phyloP scores from a whole-genome alignment of 768 basidiomycete genomes.

The Sistotremastrum niveocremeum region DNA sequence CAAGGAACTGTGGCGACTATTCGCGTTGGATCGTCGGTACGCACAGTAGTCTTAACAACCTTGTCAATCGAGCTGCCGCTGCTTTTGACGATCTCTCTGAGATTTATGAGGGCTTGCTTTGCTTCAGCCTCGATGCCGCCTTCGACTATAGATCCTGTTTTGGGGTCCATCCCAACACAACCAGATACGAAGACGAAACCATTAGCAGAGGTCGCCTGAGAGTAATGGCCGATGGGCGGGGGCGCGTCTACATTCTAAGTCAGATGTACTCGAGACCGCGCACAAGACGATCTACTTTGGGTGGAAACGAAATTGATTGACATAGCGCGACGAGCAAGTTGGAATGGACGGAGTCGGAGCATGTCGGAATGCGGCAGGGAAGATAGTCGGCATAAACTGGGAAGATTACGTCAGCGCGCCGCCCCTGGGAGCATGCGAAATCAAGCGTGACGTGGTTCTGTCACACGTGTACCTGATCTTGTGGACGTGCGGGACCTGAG shows the following conservation, averaged over 20 bases:
- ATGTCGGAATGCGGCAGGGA: no score
- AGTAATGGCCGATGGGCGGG: conserved; percentile 76
- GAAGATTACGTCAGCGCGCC: no score
- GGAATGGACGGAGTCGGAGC: no score
- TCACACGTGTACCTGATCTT: no score
- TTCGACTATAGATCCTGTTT: conserved; percentile 51
- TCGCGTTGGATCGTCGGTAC: conserved; percentile 14
- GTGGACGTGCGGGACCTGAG: no score
- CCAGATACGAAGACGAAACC: conserved; percentile 85
- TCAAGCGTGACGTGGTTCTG: no score
- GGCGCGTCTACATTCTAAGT: conserved; percentile 43
- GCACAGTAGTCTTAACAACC: conserved; percentile 84
- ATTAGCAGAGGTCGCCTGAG: conserved; percentile 73
- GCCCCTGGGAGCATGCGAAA: no score
- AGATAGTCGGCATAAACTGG: no score
- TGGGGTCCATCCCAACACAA: conserved; percentile 71
- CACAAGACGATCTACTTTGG: no score
- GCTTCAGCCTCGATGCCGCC: conserved; percentile 75
- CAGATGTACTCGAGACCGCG: no score
- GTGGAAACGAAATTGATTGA: no score
- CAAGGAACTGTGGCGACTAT: neutral
- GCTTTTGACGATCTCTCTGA: conserved; percentile 71
- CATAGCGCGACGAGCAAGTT: no score
- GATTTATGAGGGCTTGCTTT: conserved; percentile 73
- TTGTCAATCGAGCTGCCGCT: conserved; percentile 65